These are phyloP conservation scores for Pochonia chlamydosporia DNA, from an alignment of 2,329 filamentous ascomycete genomes.

Conservation along the genomic window DNA sequence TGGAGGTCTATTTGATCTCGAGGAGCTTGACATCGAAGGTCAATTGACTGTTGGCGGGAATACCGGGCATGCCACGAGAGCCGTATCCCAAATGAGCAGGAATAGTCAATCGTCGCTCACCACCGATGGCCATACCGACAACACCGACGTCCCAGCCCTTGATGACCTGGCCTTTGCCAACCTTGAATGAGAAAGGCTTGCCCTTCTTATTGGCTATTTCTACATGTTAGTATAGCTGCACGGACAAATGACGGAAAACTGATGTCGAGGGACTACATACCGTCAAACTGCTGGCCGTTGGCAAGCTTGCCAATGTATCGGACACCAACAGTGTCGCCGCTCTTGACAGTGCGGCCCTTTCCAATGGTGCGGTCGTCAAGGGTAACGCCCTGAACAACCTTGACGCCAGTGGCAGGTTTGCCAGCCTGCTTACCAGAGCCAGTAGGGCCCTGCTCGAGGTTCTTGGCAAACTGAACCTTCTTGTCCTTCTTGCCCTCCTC, in stretches of 20 bases:
- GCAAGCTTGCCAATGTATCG: constrained; percentile 97
- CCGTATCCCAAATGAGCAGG: constrained; percentile 87
- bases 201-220: constrained; percentile 90
- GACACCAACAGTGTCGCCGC: constrained; percentile 85
- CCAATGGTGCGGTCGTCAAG: constrained; percentile 95
- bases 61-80: constrained; percentile 73
- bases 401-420: constrained; percentile 58
- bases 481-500: constrained; percentile 64
- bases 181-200: constrained; percentile 93
- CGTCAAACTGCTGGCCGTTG: constrained; percentile 92
- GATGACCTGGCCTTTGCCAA: constrained; percentile 92
- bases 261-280: constrained; percentile 35
- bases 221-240: not conserved
- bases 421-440: constrained; percentile 49
- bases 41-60: constrained; percentile 85
- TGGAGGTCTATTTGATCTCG: constrained; percentile 66
- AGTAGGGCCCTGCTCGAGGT: constrained; percentile 94
- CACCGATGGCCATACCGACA: constrained; percentile 84
- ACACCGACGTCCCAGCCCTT: constrained; percentile 98
- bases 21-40: constrained; percentile 88
- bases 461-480: constrained; percentile 99
- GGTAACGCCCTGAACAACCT: constrained; percentile 80
- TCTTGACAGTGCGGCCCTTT: constrained; percentile 78
- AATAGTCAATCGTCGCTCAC: constrained; percentile 88
- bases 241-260: not conserved